A percentile compares a stretch with the other conserved stretches of the same genome.
These are phyloP conservation scores for Penicillium ucsense DNA, from an alignment of 495 filamentous ascomycete species.

Conservation along the genomic window DNA sequence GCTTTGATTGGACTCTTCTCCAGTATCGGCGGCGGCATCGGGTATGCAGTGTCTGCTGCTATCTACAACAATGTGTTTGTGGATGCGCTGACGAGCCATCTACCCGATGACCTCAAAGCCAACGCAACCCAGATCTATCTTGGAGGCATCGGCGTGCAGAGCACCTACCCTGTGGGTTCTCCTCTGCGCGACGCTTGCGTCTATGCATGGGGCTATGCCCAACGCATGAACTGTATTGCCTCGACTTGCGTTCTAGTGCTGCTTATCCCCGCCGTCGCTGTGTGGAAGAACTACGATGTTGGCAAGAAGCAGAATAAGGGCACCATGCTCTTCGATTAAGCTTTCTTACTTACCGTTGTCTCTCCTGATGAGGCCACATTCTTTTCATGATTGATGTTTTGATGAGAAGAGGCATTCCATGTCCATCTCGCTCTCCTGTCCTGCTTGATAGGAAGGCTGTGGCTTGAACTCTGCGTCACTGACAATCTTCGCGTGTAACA, in stretches of 20 bases:
- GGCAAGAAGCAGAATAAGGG: conserved; percentile 41
- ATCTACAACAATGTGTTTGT: conserved; percentile 64
- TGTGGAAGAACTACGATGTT: conserved; percentile 39
- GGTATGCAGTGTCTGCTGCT: conserved; percentile 51
- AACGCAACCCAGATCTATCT: conserved; percentile 39
- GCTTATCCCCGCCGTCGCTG: conserved; percentile 25
- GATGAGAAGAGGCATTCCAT: background rate
- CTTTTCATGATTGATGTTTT: background rate
- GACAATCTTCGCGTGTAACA: too few relatives aligned
- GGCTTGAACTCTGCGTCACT: background rate
- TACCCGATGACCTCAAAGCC: conserved; percentile 34
- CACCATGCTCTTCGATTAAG: conserved; percentile 17
- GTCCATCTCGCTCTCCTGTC: too few relatives aligned
- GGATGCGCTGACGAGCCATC: conserved; percentile 29
- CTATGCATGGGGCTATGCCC: conserved; percentile 49
- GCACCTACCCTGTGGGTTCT: conserved; percentile 43
- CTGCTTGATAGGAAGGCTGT: background rate
- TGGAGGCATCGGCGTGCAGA: conserved; percentile 39
- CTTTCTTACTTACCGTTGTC: background rate
- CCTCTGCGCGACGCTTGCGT: conserved; percentile 45
- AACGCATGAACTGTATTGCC: conserved; percentile 47
- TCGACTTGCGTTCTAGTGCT: conserved; percentile 32
- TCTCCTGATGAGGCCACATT: background rate
- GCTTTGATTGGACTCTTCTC: conserved; percentile 58
- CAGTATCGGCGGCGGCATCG: conserved; percentile 61